Evolutionary conservation across 768 basidiomycete species (phyloP).

Genomic region (Lentinula edodes): DNA sequence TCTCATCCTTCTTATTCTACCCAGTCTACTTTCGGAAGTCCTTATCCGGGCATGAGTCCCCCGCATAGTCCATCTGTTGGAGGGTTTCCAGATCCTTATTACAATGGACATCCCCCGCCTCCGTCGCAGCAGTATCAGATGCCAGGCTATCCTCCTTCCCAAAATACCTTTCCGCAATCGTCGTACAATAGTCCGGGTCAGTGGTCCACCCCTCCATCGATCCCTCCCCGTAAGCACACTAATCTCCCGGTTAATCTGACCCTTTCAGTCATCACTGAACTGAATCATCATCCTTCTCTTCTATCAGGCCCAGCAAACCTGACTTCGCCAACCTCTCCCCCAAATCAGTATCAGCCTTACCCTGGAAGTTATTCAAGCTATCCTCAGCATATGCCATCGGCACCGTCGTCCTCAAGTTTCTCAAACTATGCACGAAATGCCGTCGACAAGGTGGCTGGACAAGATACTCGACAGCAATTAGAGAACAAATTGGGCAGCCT

Average conservation of each 20-base stretch:
- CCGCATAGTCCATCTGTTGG: not conserved
- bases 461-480: slow-evolving; percentile 41
- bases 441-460: slow-evolving; percentile 55
- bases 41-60: slow-evolving; percentile 1
- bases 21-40: slow-evolving; percentile 7
- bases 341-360: slow-evolving; percentile 11
- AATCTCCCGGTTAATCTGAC: not conserved
- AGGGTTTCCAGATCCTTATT: not conserved
- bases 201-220: slow-evolving; percentile 20
- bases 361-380: not conserved
- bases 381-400: slow-evolving; percentile 14
- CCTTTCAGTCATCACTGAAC: slow-evolving; percentile 3
- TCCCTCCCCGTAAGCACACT: slow-evolving; percentile 30
- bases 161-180: not conserved
- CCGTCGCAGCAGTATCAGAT: slow-evolving; percentile 4
- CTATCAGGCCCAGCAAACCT: not conserved
- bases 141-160: not conserved
- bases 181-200: slow-evolving; percentile 7
- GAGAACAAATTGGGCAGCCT: slow-evolving; percentile 41
- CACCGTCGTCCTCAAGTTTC: slow-evolving; percentile 23
- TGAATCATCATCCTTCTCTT: not conserved
- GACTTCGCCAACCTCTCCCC: not conserved
- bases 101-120: not conserved
- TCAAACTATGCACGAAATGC: slow-evolving; percentile 39
- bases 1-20: not conserved